These are phyloP conservation scores for Hemisphaericaspora subhashii DNA, from an alignment of 1,139 yeast genomes.

Conservation along the genomic window DNA sequence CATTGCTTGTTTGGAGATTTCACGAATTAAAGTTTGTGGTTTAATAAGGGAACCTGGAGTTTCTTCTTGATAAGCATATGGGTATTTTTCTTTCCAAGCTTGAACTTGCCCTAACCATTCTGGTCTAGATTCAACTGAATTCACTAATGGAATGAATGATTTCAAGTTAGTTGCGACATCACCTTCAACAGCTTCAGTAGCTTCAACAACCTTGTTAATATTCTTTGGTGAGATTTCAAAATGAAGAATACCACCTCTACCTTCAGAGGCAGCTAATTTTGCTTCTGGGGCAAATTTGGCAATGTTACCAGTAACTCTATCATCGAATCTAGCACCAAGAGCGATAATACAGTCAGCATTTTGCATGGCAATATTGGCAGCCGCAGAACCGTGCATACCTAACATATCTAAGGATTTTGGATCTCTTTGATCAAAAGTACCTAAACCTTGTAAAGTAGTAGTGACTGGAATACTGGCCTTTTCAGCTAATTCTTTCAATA, in stretches of 20 bases:
- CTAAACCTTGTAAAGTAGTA: conserved; percentile 90
- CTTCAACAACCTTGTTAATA: conserved; percentile 96
- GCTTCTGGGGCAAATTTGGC: conserved; percentile 93
- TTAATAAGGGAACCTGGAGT: conserved; percentile 80
- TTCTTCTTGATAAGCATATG: conserved; percentile 75
- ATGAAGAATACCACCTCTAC: conserved; percentile 93
- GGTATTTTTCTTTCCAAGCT: conserved; percentile 85
- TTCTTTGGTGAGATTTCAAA: conserved; percentile 95
- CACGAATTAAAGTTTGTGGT: conserved; percentile 88
- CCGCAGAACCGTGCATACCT: conserved; percentile 98
- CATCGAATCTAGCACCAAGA: conserved; percentile 96
- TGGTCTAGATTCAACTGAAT: conserved; percentile 60
- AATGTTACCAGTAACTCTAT: conserved; percentile 90
- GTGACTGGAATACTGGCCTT: conserved; percentile 94
- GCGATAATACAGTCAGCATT: conserved; percentile 91
- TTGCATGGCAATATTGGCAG: conserved; percentile 93
- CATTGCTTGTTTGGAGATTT: conserved; percentile 71
- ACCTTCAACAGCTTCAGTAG: conserved; percentile 96
- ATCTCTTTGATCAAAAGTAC: conserved; percentile 91
- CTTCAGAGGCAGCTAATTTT: conserved; percentile 80
- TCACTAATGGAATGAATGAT: conserved; percentile 68
- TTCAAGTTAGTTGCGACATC: conserved; percentile 82
- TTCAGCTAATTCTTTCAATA: conserved; percentile 81
- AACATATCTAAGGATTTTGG: conserved; percentile 90
- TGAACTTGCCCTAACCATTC: conserved; percentile 77